These are phyloP conservation scores for Sarcomyxa edulis DNA, from an alignment of 768 basidiomycete genomes.

Conservation along the genomic window DNA sequence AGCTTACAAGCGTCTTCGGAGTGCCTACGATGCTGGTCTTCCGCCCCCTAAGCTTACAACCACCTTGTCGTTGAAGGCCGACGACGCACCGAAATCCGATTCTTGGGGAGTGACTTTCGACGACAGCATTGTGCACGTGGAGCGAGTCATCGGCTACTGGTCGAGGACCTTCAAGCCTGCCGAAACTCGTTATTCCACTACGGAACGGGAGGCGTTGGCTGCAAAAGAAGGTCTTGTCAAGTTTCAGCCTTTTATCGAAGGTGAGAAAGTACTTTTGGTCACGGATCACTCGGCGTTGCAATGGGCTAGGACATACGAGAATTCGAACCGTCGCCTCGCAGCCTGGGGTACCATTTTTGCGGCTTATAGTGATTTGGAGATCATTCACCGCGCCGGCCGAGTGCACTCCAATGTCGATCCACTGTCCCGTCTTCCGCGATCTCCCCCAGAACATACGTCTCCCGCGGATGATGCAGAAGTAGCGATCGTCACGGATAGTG, in stretches of 20 bases:
- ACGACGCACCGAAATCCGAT: conserved; percentile 9
- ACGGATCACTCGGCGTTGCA: conserved; percentile 18
- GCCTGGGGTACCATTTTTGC: no score
- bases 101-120: conserved; percentile 17
- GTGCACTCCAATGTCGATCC: no score
- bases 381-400: conserved; percentile 24
- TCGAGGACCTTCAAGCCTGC: conserved; percentile 17
- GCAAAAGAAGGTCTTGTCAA: no score
- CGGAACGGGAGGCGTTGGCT: no score
- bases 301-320: conserved; percentile 19
- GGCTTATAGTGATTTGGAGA: conserved; percentile 22
- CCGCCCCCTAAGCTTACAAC: no score
- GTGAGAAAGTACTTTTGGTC: no score
- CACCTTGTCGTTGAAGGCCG: no score
- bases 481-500: not conserved
- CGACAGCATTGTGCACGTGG: conserved; percentile 20
- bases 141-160: no score
- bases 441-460: not conserved
- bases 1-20: conserved; percentile 16
- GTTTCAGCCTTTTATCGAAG: no score
- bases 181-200: conserved; percentile 23
- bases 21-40: conserved; percentile 14
- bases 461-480: not conserved
- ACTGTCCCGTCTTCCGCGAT: conserved; percentile 19
- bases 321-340: no score